phyloP scores from a whole-genome alignment of 345 rosid species.

The Firmiana major region DNA sequence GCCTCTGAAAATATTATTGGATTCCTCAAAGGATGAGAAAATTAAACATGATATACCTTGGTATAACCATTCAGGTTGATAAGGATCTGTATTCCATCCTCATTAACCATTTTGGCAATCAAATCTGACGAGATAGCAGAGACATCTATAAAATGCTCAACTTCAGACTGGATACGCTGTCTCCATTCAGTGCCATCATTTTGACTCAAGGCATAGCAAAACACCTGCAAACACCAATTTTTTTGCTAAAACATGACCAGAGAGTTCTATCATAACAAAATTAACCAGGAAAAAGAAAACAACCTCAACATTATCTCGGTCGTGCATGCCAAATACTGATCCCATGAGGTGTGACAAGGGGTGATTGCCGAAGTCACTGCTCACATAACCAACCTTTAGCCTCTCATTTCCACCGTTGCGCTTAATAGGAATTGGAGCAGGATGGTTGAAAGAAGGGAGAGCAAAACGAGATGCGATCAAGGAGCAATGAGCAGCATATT shows the following conservation, averaged over 20 bases:
- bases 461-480: conserved; percentile 82
- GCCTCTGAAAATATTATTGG: not conserved
- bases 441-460: conserved; percentile 69
- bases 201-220: conserved; percentile 92
- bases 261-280: not conserved
- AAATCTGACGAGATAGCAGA: conserved; percentile 84
- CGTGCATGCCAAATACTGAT: conserved; percentile 97
- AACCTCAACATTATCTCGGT: conserved; percentile 83
- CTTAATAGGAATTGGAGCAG: conserved; percentile 60
- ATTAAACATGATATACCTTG: conserved; percentile 41
- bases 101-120: conserved; percentile 80
- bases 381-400: conserved; percentile 85
- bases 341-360: conserved; percentile 99
- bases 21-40: conserved; percentile 4
- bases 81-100: conserved; percentile 84
- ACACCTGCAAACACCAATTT: conserved; percentile 47
- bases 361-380: conserved; percentile 98
- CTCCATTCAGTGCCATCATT: conserved; percentile 99
- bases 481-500: conserved; percentile 94
- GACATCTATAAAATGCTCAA: conserved; percentile 89
- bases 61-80: conserved; percentile 96
- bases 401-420: conserved; percentile 61
- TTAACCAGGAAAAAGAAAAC: conserved; percentile 14
- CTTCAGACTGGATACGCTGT: conserved; percentile 80
- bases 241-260: conserved; percentile 10